A percentile compares a stretch with the other conserved stretches of the same genome.
Evolutionary conservation across 1,284 basidiomycete species (phyloP).

Genomic region (Puccinia hordei): DNA sequence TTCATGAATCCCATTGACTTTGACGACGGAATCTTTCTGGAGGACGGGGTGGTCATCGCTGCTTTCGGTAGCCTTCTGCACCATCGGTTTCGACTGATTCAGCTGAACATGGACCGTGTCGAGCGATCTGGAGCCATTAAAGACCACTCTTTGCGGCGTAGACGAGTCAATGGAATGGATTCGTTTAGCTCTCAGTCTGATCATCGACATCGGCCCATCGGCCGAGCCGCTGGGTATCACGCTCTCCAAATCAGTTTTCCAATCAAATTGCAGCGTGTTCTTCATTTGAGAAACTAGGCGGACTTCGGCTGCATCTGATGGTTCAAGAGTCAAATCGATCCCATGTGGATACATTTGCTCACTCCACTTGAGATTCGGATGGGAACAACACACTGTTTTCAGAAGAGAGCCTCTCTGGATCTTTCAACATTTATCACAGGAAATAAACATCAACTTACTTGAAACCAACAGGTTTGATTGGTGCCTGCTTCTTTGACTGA

Average conservation of each 20-base stretch:
- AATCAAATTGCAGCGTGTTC: slow-evolving; percentile 44
- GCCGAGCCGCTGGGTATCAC: background rate
- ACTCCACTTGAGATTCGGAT: slow-evolving; percentile 31
- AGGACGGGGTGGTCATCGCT: background rate
- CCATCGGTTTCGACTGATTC: background rate
- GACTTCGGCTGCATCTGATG: slow-evolving; percentile 32
- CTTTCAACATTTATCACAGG: background rate
- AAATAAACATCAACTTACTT: slow-evolving; percentile 29
- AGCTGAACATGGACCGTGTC: background rate
- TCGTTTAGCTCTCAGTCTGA: slow-evolving; percentile 28
- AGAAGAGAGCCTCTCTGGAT: background rate
- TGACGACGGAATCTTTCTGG: background rate
- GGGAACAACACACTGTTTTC: background rate
- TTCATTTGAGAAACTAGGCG: slow-evolving; percentile 17
- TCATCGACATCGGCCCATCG: background rate
- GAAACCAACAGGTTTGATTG: slow-evolving; percentile 46
- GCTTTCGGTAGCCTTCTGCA: background rate
- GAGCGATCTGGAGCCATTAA: slow-evolving; percentile 13
- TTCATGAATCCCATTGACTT: background rate
- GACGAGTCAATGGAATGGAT: slow-evolving; percentile 13
- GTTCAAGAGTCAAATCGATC: slow-evolving; percentile 42
- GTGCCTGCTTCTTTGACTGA: background rate
- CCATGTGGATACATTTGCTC: slow-evolving; percentile 46
- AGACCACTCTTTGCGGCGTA: background rate
- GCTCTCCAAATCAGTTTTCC: slow-evolving; percentile 16